Evolutionary conservation across 306 rosid genomes (phyloP), one percentile per base, ranked within the genome.

Genomic region (Lathyrus tuberosus): DNA sequence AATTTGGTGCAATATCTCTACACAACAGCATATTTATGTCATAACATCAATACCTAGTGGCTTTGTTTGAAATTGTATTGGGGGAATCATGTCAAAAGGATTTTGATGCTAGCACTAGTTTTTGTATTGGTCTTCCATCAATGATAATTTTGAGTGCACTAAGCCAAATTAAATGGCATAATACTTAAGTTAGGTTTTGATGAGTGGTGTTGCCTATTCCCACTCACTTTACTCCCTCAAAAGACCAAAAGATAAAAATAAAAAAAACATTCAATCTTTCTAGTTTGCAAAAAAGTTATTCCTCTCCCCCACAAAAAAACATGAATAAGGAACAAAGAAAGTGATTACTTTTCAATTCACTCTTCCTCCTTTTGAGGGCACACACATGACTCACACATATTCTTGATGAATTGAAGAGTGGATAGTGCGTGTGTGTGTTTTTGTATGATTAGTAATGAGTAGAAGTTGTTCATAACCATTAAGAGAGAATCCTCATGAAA

Each of bases 251-350:
- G 58, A 65, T 59, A 69, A 61, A 72, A 76, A 5, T 49, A 38
- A 69, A 61, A 72, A 75, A 77, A 88, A 67, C 22, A 17, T 44
- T 57, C 59, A 40, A 76, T 89, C 88, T 90, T 85, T 89, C 78
- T 86, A 67, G 81, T 81, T 74, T 67, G 89, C 83, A 83, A 82
- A 62, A 83, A 90, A 90, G 93, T 79, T 86, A 88, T 88, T 90
- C 98, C 90, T 86, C 87, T 82, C 80, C 93, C 90, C 85, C 87
- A 88, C 97, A 88, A 86, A 65, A 84, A 70, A 90, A 83, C 91
- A 90, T 81, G 81, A 79, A 77, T 74, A 86, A 67, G 81, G 78
- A 89, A 86, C 91, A 84, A 86, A 80, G 86, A 77, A 51, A 58
- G 86, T 84, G 85, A 78, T 81, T 65, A 79, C 80, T 87, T 87